Conservation (phyloP, 805 yeast genomes). For the Barnettozyma botsteinii region DNA sequence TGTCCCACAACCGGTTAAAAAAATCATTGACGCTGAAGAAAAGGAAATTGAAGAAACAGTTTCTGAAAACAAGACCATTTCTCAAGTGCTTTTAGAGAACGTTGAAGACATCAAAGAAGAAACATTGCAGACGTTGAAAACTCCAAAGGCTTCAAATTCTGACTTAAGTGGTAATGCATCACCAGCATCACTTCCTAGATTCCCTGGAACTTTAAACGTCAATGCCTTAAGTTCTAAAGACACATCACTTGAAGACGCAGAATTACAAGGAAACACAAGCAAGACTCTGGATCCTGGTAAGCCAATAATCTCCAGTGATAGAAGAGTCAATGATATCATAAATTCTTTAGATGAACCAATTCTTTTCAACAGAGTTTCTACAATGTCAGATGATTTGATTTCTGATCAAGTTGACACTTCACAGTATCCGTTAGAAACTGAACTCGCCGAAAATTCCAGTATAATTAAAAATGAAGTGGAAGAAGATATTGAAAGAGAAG, state of each 20-base stretch:
- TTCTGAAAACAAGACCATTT: neutral
- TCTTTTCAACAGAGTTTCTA: conserved; percentile 36
- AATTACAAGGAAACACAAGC: conserved; percentile 12
- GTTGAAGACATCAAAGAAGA: neutral
- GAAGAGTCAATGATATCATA: conserved; percentile 19
- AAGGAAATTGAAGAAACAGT: neutral
- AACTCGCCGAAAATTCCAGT: neutral
- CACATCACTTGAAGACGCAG: conserved; percentile 2
- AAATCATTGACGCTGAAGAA: neutral
- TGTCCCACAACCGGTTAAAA: neutral
- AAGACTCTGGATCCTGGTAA: conserved; percentile 45
- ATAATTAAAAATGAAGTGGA: neutral
- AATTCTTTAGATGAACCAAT: conserved; percentile 35
- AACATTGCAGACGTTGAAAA: conserved; percentile 3
- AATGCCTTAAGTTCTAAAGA: conserved; percentile 33
- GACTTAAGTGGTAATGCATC: conserved; percentile 13
- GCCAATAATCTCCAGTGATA: conserved; percentile 15
- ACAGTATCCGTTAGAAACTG: neutral
- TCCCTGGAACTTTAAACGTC: conserved; percentile 42
- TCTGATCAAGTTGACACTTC: conserved; percentile 1
- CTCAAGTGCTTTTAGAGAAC: neutral
- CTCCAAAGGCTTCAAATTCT: conserved; percentile 15
- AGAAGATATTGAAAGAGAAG: neutral
- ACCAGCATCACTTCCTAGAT: conserved; percentile 34
- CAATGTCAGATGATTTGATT: conserved; percentile 25